These are phyloP conservation scores for Candida xiaguanensis DNA, from an alignment of 805 yeast genomes.

Conservation along the genomic window DNA sequence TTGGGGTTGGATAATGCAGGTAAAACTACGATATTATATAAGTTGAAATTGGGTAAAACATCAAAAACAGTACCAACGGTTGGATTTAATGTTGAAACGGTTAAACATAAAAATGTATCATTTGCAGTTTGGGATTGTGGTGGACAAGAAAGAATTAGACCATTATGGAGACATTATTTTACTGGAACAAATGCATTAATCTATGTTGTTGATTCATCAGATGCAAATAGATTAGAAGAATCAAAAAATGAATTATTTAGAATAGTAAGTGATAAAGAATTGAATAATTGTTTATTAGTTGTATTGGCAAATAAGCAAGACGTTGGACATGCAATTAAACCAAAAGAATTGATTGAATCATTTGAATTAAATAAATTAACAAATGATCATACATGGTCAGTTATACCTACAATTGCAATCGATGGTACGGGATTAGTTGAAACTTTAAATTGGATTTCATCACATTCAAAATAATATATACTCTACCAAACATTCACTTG, in stretches of 20 bases:
- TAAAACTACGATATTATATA: slow-evolving; percentile 82
- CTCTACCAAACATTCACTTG: slow-evolving; percentile 20
- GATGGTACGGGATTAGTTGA: slow-evolving; percentile 89
- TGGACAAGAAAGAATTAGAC: slow-evolving; percentile 90
- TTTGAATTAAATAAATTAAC: slow-evolving; percentile 60
- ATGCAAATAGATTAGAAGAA: slow-evolving; percentile 66
- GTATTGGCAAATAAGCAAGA: slow-evolving; percentile 92
- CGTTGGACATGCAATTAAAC: slow-evolving; percentile 64
- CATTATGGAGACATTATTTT: slow-evolving; percentile 93
- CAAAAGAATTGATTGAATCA: slow-evolving; percentile 73
- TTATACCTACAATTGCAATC: slow-evolving; percentile 84
- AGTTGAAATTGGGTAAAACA: slow-evolving; percentile 71
- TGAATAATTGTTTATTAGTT: slow-evolving; percentile 71
- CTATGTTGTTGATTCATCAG: slow-evolving; percentile 85
- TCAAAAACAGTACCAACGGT: slow-evolving; percentile 86
- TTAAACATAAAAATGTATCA: slow-evolving; percentile 73
- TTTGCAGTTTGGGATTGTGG: slow-evolving; percentile 95
- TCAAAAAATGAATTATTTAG: slow-evolving; percentile 74
- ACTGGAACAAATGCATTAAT: slow-evolving; percentile 90
- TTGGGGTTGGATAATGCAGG: slow-evolving; percentile 93
- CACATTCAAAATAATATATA: slow-evolving; percentile 31
- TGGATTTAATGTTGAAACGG: slow-evolving; percentile 89
- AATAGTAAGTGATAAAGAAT: slow-evolving; percentile 79
- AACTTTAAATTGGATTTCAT: slow-evolving; percentile 81
- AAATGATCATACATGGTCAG: slow-evolving; percentile 77